Conservation (phyloP, 805 yeast genomes). For the Sugiyamaella boreocaroliniensis region DNA sequence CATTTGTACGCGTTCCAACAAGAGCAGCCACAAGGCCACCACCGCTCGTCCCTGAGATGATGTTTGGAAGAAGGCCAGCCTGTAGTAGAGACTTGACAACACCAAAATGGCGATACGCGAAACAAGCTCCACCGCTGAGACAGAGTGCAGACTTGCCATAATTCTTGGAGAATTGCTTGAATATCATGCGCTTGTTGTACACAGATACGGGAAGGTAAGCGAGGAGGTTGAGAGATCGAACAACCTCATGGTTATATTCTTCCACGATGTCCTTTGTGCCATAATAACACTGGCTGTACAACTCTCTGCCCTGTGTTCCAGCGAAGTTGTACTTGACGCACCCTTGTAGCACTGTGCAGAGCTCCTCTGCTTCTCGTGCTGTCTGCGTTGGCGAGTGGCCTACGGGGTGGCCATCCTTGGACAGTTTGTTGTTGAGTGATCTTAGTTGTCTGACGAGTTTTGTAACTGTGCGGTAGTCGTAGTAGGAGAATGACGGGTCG, state of each 20-base stretch:
- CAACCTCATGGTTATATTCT: conserved; percentile 48
- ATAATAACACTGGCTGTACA: conserved; percentile 67
- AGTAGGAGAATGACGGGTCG: conserved; percentile 56
- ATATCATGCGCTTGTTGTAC: conserved; percentile 44
- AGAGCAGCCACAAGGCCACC: conserved; percentile 75
- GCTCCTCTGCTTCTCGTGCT: conserved; percentile 32
- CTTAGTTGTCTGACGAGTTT: conserved; percentile 41
- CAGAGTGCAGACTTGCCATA: conserved; percentile 69
- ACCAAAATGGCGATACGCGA: conserved; percentile 73
- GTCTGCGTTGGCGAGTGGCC: background rate
- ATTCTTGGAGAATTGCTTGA: conserved; percentile 52
- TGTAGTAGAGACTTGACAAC: conserved; percentile 65
- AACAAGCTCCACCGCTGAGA: conserved; percentile 74
- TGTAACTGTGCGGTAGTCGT: conserved; percentile 56
- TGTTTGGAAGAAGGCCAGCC: conserved; percentile 56
- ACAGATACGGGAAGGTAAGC: conserved; percentile 17
- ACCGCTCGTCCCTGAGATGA: conserved; percentile 73
- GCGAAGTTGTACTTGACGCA: conserved; percentile 71
- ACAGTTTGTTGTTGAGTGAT: conserved; percentile 19
- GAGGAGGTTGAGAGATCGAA: conserved; percentile 18
- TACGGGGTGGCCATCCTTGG: background rate
- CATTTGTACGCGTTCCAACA: conserved; percentile 61
- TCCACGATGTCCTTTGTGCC: conserved; percentile 63
- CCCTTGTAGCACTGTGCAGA: conserved; percentile 52
- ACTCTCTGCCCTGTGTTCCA: conserved; percentile 64